Conservation (phyloP, 164 flowering plant genomes). For the Hamamelis virginiana region DNA sequence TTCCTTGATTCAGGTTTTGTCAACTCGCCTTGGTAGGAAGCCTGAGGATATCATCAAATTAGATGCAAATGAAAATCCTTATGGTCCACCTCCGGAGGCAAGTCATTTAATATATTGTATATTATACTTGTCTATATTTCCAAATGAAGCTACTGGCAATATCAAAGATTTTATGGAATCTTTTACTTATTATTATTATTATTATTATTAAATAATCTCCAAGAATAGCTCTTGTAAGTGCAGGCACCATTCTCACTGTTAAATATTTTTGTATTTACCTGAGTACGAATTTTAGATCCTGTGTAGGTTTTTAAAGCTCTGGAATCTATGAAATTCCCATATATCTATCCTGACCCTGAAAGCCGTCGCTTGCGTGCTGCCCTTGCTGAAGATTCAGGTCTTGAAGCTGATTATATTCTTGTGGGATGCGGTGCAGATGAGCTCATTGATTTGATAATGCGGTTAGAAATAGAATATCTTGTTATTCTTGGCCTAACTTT, state of each 20-base stretch:
- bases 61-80: conserved; percentile 99
- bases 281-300: conserved; percentile 32
- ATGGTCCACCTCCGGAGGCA: conserved; percentile 99
- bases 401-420: conserved; percentile 85
- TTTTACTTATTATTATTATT: not conserved
- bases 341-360: conserved; percentile 95
- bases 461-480: conserved; percentile 39
- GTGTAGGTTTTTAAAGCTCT: conserved; percentile 85
- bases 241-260: conserved; percentile 5
- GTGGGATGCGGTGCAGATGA: conserved; percentile 99
- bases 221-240: not conserved
- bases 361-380: conserved; percentile 87
- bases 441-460: conserved; percentile 93
- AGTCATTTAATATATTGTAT: conserved; percentile 26
- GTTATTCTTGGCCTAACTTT: not conserved
- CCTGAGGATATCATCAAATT: conserved; percentile 95
- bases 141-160: not conserved
- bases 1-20: conserved; percentile 64
- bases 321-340: conserved; percentile 79
- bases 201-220: not conserved
- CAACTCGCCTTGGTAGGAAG: conserved; percentile 82
- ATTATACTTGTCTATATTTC: not conserved
- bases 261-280: conserved; percentile 13
- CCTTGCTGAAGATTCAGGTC: conserved; percentile 91
- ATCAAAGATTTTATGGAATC: not conserved